These are phyloP conservation scores for Alternaria angustiovoidea DNA, from an alignment of 2,329 filamentous ascomycete species.

Conservation along the genomic window DNA sequence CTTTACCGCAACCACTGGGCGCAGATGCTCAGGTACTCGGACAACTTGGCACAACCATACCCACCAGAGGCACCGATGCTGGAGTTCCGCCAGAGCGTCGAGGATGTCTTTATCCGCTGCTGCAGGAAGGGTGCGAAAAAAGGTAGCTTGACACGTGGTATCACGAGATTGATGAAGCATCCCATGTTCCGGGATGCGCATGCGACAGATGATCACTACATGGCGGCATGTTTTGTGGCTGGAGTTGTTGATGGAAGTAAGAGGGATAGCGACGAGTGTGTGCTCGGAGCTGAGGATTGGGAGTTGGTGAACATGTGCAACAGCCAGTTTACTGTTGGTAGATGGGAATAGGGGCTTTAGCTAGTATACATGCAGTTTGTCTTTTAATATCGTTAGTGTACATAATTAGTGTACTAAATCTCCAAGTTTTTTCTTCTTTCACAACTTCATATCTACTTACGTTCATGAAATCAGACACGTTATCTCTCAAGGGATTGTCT, in stretches of 20 bases:
- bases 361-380: not conserved
- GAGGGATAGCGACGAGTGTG: conserved; percentile 30
- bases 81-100: conserved; percentile 71
- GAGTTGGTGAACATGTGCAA: conserved; percentile 48
- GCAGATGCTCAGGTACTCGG: conserved; percentile 69
- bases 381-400: not conserved
- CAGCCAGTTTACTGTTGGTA: conserved; percentile 44
- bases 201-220: conserved; percentile 75
- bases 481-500: not conserved
- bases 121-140: conserved; percentile 57
- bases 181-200: conserved; percentile 71
- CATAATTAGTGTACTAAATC: not conserved
- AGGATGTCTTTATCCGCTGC: conserved; percentile 65
- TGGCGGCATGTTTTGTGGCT: conserved; percentile 70
- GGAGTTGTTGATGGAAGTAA: conserved; percentile 52
- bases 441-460: not conserved
- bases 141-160: conserved; percentile 58
- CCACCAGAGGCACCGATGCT: conserved; percentile 48
- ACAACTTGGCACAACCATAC: conserved; percentile 49
- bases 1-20: conserved; percentile 72
- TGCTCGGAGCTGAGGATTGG: conserved; percentile 44
- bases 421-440: not conserved
- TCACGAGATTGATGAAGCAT: conserved; percentile 73
- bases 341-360: conserved; percentile 22
- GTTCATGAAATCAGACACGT: not conserved